A percentile compares a stretch with the other conserved stretches of the same genome.
Conservation (phyloP, 805 yeast species). For the Wickerhamiella azymoides region DNA sequence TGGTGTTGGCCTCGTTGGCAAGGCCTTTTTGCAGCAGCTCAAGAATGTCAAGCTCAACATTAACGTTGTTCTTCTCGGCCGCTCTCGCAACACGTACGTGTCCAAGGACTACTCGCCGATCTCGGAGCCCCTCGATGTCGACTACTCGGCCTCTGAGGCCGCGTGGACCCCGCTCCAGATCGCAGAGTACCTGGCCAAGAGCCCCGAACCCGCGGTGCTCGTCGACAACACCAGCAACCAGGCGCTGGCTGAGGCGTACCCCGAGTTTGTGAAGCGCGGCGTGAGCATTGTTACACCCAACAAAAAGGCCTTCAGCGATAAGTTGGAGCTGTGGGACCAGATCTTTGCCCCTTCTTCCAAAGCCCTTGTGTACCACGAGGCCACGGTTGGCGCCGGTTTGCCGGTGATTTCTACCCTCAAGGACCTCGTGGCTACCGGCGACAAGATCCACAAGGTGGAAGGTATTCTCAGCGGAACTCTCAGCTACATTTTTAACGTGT, state of each 20-base stretch:
- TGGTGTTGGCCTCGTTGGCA: constrained; percentile 92
- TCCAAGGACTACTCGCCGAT: constrained; percentile 61
- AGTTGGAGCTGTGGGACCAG: constrained; percentile 57
- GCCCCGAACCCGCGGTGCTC: constrained; percentile 63
- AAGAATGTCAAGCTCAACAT: constrained; percentile 37
- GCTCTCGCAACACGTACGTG: constrained; percentile 54
- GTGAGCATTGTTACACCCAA: constrained; percentile 96
- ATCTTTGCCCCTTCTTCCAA: constrained; percentile 46
- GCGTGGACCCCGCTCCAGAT: constrained; percentile 46
- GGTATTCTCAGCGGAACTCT: constrained; percentile 95
- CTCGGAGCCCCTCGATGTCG: constrained; percentile 42
- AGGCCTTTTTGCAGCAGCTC: constrained; percentile 77
- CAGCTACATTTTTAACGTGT: constrained; percentile 89
- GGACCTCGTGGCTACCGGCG: constrained; percentile 87
- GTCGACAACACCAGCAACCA: constrained; percentile 91
- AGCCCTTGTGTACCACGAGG: constrained; percentile 89
- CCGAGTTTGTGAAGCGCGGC: constrained; percentile 57
- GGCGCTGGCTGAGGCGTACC: constrained; percentile 61
- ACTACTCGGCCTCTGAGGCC: constrained; percentile 32
- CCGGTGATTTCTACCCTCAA: constrained; percentile 83
- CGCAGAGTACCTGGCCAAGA: constrained; percentile 45
- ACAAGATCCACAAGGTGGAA: constrained; percentile 77
- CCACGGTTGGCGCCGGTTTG: constrained; percentile 97
- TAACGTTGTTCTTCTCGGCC: constrained; percentile 70
- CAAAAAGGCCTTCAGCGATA: constrained; percentile 89